Evolutionary conservation across 768 basidiomycete species (phyloP), one percentile per base, ranked within the genome.

Genomic region (Auricularia sp.): DNA sequence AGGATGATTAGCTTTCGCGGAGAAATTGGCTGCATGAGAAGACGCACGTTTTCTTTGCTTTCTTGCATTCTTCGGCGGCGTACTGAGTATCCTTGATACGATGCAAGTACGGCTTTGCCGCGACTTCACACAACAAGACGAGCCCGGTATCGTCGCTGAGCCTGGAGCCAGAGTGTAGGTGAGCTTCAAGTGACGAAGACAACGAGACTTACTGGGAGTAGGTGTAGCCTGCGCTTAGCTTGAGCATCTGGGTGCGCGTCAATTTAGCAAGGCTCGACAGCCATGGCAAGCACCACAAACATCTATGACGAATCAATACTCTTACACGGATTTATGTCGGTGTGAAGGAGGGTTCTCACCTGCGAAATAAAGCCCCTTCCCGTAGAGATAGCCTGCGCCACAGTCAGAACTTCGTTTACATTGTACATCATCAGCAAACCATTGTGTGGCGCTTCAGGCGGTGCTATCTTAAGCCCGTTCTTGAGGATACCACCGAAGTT

Each of bases 291-390:
- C 47, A 18, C 36, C 39, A 14, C 67, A 14, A 66, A 62, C 36
- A 60, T 23, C 7, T 29, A 34, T 61, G 62, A 18, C 23, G 56
- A 7, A 18, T 59, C 23, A 59, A 2, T 29, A 34, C 23, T 59
- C 29, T 29, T 29, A 29, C 29, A 29, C 29, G 29, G 2, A 29
- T 14, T 0, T 59, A 8, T 23, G 23, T n/a, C 10, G 6, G 23
- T 33, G 23, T 59, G 23, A 59, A 67, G 2, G 29, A 44, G 34
- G 18, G 58, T 39, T 70, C 66, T 83, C 83, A 73, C 85, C 84
- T 6, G 84, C 84, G 64, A 86, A 85, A 71, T 86, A 85, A 43
- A 85, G 81, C 51, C 83, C 85, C 72, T 86, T 85, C 62, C 85
- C 85, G 70, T 85, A 86, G 84, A 85, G 85, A 69, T 84, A 84